Conservation (phyloP, 305 asterid species). For the Ilex paraguariensis region DNA sequence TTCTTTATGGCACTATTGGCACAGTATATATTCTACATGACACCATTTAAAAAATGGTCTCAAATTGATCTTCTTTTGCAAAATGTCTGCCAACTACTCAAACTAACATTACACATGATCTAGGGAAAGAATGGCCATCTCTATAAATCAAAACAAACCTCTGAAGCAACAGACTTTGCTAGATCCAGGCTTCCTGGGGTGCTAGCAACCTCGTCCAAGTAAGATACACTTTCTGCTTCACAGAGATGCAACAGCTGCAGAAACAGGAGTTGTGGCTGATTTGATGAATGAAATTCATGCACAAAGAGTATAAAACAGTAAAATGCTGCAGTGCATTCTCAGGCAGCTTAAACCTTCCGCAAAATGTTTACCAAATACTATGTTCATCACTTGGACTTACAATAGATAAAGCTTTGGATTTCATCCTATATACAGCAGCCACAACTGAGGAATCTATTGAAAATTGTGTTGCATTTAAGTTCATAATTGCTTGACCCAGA, state of each 20-base stretch:
- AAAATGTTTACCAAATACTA: constrained; percentile 12
- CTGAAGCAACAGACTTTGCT: constrained; percentile 73
- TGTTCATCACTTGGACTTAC: constrained; percentile 52
- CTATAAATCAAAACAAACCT: constrained; percentile 41
- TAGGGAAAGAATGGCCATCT: background rate
- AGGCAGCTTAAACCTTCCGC: constrained; percentile 1
- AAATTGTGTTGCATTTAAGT: constrained; percentile 46
- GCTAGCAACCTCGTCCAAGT: constrained; percentile 95
- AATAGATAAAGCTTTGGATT: constrained; percentile 82
- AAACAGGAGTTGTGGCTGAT: constrained; percentile 16
- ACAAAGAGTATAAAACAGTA: constrained; percentile 8
- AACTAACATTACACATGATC: no score
- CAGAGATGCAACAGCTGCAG: constrained; percentile 93
- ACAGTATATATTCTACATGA: background rate
- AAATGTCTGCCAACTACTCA: no score
- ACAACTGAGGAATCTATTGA: constrained; percentile 34
- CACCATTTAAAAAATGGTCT: background rate
- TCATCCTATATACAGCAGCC: constrained; percentile 75
- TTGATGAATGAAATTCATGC: constrained; percentile 12
- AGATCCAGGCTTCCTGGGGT: constrained; percentile 53
- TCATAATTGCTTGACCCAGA: constrained; percentile 69
- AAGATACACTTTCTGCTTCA: constrained; percentile 88
- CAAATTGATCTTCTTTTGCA: background rate
- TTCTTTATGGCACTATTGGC: background rate
- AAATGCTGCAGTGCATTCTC: constrained; percentile 9